Evolutionary conservation across 805 yeast genomes (phyloP).

Genomic region (Cyberlindnera veronae): DNA sequence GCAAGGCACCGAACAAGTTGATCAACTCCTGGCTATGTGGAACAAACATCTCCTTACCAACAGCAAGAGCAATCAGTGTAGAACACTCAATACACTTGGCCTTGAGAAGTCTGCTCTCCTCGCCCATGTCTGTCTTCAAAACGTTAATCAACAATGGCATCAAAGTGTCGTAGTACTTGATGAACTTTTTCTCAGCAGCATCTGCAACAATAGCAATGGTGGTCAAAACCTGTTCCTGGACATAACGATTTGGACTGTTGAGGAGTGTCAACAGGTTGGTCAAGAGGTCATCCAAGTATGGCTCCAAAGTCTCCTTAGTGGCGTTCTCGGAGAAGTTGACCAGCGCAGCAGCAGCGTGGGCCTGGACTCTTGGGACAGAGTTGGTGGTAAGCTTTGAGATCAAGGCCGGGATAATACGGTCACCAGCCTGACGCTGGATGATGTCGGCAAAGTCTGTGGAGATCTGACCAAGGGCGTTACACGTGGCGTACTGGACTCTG

Average conservation of each 20-base stretch:
- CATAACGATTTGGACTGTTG: constrained; percentile 85
- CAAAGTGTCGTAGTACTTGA: constrained; percentile 88
- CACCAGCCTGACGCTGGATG: constrained; percentile 79
- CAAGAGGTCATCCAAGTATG: constrained; percentile 82
- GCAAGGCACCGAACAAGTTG: constrained; percentile 67
- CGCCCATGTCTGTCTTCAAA: constrained; percentile 71
- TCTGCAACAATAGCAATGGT: constrained; percentile 97
- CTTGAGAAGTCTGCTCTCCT: constrained; percentile 72
- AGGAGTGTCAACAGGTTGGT: constrained; percentile 70
- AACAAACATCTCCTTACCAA: constrained; percentile 84
- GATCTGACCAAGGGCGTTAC: constrained; percentile 95
- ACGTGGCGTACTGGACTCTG: constrained; percentile 95
- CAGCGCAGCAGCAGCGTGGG: constrained; percentile 98
- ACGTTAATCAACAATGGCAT: constrained; percentile 87
- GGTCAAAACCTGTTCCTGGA: constrained; percentile 95
- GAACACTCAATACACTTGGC: constrained; percentile 97
- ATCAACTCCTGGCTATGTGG: constrained; percentile 74
- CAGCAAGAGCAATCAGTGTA: constrained; percentile 90
- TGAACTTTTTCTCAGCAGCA: constrained; percentile 85
- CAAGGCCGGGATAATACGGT: constrained; percentile 79
- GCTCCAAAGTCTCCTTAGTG: constrained; percentile 79
- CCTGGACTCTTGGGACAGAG: constrained; percentile 88
- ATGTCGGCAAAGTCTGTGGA: constrained; percentile 93
- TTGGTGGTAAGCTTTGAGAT: constrained; percentile 71
- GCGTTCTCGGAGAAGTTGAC: constrained; percentile 96